Evolutionary conservation across 805 yeast genomes (phyloP).

Genomic region (Myxozyma kluyveri): DNA sequence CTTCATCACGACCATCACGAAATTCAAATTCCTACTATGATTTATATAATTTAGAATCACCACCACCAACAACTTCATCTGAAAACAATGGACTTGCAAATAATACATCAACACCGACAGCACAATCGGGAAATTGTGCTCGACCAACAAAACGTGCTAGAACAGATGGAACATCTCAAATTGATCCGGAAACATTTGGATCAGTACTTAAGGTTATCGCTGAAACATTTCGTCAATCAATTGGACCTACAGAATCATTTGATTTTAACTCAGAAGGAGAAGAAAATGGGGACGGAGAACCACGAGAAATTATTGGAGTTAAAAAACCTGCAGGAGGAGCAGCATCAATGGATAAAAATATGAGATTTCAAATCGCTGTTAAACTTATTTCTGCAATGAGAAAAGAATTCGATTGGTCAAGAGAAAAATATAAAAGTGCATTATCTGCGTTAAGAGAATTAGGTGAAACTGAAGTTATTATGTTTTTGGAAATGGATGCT

Average conservation of each 20-base stretch:
- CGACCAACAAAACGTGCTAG: not conserved
- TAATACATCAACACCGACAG: no score
- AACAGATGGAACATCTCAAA: not conserved
- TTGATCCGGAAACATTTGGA: slow-evolving; percentile 9
- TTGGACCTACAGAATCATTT: not conserved
- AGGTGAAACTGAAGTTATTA: slow-evolving; percentile 16
- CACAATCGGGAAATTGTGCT: not conserved
- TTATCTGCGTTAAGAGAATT: slow-evolving; percentile 7
- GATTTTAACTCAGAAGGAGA: not conserved
- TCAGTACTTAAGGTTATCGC: slow-evolving; percentile 12
- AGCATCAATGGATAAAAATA: not conserved
- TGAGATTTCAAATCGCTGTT: slow-evolving; percentile 3
- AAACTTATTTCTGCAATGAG: slow-evolving; percentile 20
- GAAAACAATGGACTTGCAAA: no score
- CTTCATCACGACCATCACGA: no score
- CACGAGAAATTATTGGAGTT: no score
- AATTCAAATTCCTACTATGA: no score
- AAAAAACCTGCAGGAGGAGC: no score
- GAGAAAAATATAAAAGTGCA: slow-evolving; percentile 16
- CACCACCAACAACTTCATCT: no score
- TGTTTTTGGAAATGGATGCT: slow-evolving; percentile 25
- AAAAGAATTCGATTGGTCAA: slow-evolving; percentile 11
- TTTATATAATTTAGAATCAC: no score
- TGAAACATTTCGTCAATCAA: slow-evolving; percentile 11
- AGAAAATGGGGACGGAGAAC: no score